Percentiles rank a stretch among this genome's conserved stretches.
Conservation (phyloP, 345 rosid species). For the Excoecaria cochinchinensis region DNA sequence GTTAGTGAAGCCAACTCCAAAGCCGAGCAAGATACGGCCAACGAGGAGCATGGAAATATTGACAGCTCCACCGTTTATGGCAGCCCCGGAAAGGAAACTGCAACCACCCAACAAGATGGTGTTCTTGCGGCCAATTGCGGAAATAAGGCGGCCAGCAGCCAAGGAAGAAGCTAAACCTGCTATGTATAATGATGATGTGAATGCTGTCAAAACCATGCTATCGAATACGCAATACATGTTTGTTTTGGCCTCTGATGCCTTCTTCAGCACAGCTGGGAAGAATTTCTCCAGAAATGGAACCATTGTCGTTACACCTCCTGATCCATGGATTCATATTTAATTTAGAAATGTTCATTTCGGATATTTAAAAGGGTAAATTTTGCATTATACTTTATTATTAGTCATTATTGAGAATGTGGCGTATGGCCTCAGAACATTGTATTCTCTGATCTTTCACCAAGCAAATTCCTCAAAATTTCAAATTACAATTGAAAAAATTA, state of each 20-base stretch:
- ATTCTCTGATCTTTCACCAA: too few relatives aligned
- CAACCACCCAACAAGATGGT: slow-evolving; percentile 69
- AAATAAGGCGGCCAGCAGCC: slow-evolving; percentile 62
- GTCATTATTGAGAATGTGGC: too few relatives aligned
- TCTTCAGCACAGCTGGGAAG: slow-evolving; percentile 62
- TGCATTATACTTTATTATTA: too few relatives aligned
- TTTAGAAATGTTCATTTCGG: background rate
- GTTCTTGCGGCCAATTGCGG: slow-evolving; percentile 57
- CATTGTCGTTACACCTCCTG: slow-evolving; percentile 93
- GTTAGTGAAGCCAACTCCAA: slow-evolving; percentile 91
- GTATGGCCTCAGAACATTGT: too few relatives aligned
- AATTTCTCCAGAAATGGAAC: slow-evolving; percentile 68
- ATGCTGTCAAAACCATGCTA: slow-evolving; percentile 60
- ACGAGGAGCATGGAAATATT: slow-evolving; percentile 69
- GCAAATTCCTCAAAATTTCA: too few relatives aligned
- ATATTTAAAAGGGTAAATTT: background rate
- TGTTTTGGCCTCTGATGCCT: slow-evolving; percentile 48
- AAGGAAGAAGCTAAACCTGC: slow-evolving; percentile 72
- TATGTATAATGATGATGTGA: slow-evolving; percentile 76
- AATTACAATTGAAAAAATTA: too few relatives aligned
- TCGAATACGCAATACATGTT: slow-evolving; percentile 64
- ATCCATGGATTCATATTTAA: background rate
- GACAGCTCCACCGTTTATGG: slow-evolving; percentile 68
- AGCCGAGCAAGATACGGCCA: slow-evolving; percentile 80
- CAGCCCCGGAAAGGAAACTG: slow-evolving; percentile 68